phyloP scores from a whole-genome alignment of 169 alveolate species.

The Cryptosporidium baileyi region DNA sequence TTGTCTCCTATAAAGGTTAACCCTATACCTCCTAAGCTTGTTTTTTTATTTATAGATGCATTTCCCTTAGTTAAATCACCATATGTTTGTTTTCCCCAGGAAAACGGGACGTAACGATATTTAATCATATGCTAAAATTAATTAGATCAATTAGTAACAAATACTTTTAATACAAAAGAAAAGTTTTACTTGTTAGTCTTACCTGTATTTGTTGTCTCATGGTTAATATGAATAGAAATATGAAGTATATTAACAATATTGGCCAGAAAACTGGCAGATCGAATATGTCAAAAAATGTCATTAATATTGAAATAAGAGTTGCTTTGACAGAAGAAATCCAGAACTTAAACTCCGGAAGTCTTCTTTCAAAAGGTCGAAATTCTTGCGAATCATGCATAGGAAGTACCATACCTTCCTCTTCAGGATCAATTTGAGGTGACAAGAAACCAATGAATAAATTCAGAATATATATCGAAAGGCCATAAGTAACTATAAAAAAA shows the following conservation, averaged over 20 bases:
- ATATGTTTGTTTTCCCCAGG: constrained; percentile 81
- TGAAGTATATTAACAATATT: constrained; percentile 84
- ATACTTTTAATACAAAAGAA: neutral
- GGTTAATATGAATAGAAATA: constrained; percentile 82
- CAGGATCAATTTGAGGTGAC: constrained; percentile 86
- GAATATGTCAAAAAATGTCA: constrained; percentile 78
- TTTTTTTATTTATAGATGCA: constrained; percentile 11
- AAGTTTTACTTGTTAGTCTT: neutral
- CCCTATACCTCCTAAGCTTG: constrained; percentile 58
- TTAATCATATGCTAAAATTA: constrained; percentile 73
- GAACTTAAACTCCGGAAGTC: constrained; percentile 86
- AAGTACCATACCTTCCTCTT: constrained; percentile 82
- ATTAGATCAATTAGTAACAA: neutral
- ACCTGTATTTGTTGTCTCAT: constrained; percentile 87
- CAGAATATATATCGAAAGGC: constrained; percentile 81
- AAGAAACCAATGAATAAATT: constrained; percentile 84
- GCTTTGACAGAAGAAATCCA: constrained; percentile 85
- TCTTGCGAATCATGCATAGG: constrained; percentile 82
- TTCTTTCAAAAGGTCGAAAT: constrained; percentile 87
- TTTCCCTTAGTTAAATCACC: constrained; percentile 78
- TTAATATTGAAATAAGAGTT: constrained; percentile 73
- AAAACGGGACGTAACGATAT: constrained; percentile 80
- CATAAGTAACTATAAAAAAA: constrained; percentile 83
- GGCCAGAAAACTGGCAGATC: constrained; percentile 93
- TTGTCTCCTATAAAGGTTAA: constrained; percentile 49